These are phyloP conservation scores for Neurospora sp. DNA, from an alignment of 495 filamentous ascomycete genomes.

Conservation along the genomic window DNA sequence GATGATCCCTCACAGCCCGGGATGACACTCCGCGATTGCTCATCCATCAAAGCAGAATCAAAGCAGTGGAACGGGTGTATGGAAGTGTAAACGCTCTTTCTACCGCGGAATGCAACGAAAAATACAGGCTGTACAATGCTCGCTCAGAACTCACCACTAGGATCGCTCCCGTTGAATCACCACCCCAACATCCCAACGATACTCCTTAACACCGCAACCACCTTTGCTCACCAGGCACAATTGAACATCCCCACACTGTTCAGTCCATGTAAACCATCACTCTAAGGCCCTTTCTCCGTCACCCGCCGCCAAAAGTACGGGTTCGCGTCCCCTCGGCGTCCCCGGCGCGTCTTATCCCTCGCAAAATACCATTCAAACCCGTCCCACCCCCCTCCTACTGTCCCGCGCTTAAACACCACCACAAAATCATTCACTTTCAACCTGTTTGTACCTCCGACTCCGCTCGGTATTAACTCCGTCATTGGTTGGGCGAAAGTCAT, in stretches of 20 bases:
- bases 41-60: not conserved
- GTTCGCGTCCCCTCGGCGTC: not conserved
- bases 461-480: constrained; percentile 2
- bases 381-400: not conserved
- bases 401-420: not conserved
- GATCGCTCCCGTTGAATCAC: not conserved
- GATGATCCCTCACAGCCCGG: not conserved
- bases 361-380: not conserved
- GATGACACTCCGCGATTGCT: not conserved
- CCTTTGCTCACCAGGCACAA: not conserved
- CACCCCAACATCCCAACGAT: not conserved
- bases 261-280: not conserved
- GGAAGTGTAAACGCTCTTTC: not conserved
- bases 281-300: not conserved
- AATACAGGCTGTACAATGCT: not conserved
- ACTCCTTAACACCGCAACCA: not conserved
- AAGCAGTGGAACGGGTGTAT: not conserved
- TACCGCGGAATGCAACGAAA: not conserved
- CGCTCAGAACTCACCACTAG: not conserved
- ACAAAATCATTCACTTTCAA: constrained; percentile 1
- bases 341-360: not conserved
- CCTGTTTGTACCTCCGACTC: constrained; percentile 8
- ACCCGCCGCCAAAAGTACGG: not conserved
- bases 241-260: not conserved
- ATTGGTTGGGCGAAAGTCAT: constrained; percentile 12